Evolutionary conservation across 257 asterid genomes (phyloP), one percentile per base, ranked within the genome.

Genomic region (Gynochthodes officinalis): DNA sequence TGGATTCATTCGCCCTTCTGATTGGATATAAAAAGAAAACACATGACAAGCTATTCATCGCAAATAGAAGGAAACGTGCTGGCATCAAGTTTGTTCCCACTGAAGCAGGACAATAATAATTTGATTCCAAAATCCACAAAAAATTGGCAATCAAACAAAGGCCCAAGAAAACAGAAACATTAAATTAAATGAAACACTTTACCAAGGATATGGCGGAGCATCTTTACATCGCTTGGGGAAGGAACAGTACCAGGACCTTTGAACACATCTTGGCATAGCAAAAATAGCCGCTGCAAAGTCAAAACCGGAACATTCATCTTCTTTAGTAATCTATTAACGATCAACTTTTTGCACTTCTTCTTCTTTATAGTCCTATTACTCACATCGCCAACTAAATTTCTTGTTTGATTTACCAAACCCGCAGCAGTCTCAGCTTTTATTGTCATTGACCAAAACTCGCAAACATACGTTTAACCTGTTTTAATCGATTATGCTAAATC

Each of bases 161-260:
- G 37, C 3, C 16, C 2, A 27, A 3, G 3, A 7, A 13, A 32
- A 0, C 14, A 25, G 39, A 44, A 25, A 13, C 23, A 49, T 6
- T 6, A 9, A 12, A 44, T 4, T 5, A 66, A 13, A 37, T 23
- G 35, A 81, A 13, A 18, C 2, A 50, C 1, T 35, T 78, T 53
- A 89, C 97, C 97, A 33, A 92, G 84, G 71, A 88, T 82, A 52
- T 16, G 69, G 76, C 83, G 77, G 73, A 92, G 59, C 33, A 48
- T 79, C 15, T 75, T 84, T 5, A 92, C 93, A 72, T 88, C 78
- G 9, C 4, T 9, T 14, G 84, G 53, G 28, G 76, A 77, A 73
- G 92, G 97, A 40, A 89, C 88, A 53, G 78, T 73, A 0, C 87
- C 88, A 14, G 83, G 86, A 39, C 91, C 96, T 77, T 79, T 85